These are phyloP conservation scores for Cytospora mali DNA, from an alignment of 2,329 filamentous ascomycete species.

Conservation along the genomic window DNA sequence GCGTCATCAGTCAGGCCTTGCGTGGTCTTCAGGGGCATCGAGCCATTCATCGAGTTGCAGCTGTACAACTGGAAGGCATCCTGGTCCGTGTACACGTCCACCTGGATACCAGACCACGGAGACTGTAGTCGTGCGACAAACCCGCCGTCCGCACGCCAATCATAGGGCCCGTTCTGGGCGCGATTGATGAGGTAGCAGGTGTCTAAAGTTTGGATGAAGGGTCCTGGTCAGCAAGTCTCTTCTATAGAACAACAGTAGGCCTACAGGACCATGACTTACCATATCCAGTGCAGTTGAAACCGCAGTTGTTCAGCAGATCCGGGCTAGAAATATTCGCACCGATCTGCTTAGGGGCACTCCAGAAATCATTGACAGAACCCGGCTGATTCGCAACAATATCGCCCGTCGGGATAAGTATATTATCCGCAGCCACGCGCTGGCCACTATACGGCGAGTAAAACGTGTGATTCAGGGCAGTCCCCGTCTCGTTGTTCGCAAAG, in stretches of 20 bases:
- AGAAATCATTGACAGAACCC: slow-evolving; percentile 78
- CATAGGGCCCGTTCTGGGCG: slow-evolving; percentile 55
- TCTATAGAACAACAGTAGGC: too few relatives aligned
- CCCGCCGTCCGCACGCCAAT: slow-evolving; percentile 61
- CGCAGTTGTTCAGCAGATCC: slow-evolving; percentile 73
- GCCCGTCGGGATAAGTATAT: slow-evolving; percentile 74
- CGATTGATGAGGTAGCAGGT: slow-evolving; percentile 73
- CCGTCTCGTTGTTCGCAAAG: slow-evolving; percentile 72
- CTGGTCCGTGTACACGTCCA: slow-evolving; percentile 84
- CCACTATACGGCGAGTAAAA: slow-evolving; percentile 73
- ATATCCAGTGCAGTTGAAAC: slow-evolving; percentile 80
- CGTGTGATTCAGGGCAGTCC: slow-evolving; percentile 68
- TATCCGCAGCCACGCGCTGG: slow-evolving; percentile 68
- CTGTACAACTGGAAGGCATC: slow-evolving; percentile 87
- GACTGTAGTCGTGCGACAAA: slow-evolving; percentile 70
- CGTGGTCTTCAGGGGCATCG: slow-evolving; percentile 67
- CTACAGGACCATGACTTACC: slow-evolving; percentile 52
- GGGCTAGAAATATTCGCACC: slow-evolving; percentile 67
- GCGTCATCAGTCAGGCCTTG: slow-evolving; percentile 64
- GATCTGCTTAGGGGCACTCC: slow-evolving; percentile 78
- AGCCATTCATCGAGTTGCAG: slow-evolving; percentile 77
- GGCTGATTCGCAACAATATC: slow-evolving; percentile 70
- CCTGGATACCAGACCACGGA: slow-evolving; percentile 77
- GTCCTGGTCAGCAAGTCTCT: neutral
- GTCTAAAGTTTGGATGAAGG: slow-evolving; percentile 45